Evolutionary conservation across 2,329 filamentous ascomycete species (phyloP), one percentile per base, ranked within the genome.

Genomic region (Phialemonium atrogriseum): DNA sequence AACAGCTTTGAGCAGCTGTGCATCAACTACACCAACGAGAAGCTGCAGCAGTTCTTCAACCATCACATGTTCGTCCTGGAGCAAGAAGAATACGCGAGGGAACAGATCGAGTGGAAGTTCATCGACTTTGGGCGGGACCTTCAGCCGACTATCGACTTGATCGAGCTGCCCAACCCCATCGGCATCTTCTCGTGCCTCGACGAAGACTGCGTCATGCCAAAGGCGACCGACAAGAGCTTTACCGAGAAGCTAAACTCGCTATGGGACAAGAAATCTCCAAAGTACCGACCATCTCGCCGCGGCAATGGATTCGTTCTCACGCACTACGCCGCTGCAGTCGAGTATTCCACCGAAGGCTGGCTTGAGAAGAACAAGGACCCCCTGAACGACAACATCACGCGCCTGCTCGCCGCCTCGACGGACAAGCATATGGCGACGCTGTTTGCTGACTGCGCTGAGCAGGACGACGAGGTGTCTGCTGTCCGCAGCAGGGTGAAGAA

Each of bases 21-120:
- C 65, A 98, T 98, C 70, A 98, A 98, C 60, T 98, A 98, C 60
- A 96, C 93, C 39, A 98, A 98, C 59, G 91, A 98, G 58, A 98
- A 95, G 57, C 75, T 98, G 6, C 91, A 98, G 51, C 91, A 98
- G 46, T 98, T 98, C 58, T 98, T 98, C 73, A 98, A 98, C 50
- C 91, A 98, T 54, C 93, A 98, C 64, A 98, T 98, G 91, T 98
- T 98, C 51, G 91, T 98, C 8, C 68, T 98, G 7, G 91, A 98
- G 54, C 91, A 98, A 51, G 91, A 98, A 56, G 91, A 98, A 55
- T 98, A 98, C 55, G 88, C 91, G 7, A 71, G 89, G 28, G 91
- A 98, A 54, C 85, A 95, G 56, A 98, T 98, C 45, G 91, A 98
- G 59, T 98, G 91, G 91, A 87, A 96, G 51, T 98, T 98, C 54